Percentiles rank a stretch among this genome's conserved stretches.
Conservation (phyloP, 148 eudicot genomes). For the Nepenthes gracilis region DNA sequence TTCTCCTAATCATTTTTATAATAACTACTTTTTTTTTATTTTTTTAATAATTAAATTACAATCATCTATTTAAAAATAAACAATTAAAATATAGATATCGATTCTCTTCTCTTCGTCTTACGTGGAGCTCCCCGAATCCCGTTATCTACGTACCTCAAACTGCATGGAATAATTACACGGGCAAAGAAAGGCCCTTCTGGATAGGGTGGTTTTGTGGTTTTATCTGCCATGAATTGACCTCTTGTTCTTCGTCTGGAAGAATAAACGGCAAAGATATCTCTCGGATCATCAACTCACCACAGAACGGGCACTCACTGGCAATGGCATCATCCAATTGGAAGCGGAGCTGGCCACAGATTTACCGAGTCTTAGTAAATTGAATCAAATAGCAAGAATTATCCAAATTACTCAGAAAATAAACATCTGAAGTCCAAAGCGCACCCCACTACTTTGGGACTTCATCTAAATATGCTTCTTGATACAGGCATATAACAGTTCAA, state of each 20-base stretch:
- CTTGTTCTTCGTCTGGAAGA: slow-evolving; percentile 47
- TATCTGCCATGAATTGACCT: slow-evolving; percentile 74
- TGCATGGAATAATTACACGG: slow-evolving; percentile 12
- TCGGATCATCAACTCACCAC: slow-evolving; percentile 89
- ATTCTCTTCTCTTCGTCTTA: too few relatives aligned
- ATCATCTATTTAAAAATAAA: too few relatives aligned
- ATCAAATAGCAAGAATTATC: neutral
- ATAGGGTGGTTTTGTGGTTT: slow-evolving; percentile 26
- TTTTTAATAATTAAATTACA: too few relatives aligned
- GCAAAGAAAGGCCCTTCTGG: slow-evolving; percentile 57
- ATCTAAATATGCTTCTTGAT: too few relatives aligned
- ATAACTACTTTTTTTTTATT: too few relatives aligned
- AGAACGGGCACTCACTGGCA: slow-evolving; percentile 94
- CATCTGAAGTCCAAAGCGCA: too few relatives aligned
- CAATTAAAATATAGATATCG: too few relatives aligned
- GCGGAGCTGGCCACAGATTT: slow-evolving; percentile 41
- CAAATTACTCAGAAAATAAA: neutral
- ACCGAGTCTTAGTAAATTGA: neutral
- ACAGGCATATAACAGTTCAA: neutral
- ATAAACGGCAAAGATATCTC: slow-evolving; percentile 82
- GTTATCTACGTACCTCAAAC: too few relatives aligned
- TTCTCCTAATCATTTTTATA: too few relatives aligned
- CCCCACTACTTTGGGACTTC: too few relatives aligned
- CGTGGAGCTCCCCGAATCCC: too few relatives aligned
- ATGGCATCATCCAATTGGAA: slow-evolving; percentile 85